A percentile compares a stretch with the other conserved stretches of the same genome.
Conservation (phyloP, 495 filamentous ascomycete genomes). For the Penicillium atrosanguineum region DNA sequence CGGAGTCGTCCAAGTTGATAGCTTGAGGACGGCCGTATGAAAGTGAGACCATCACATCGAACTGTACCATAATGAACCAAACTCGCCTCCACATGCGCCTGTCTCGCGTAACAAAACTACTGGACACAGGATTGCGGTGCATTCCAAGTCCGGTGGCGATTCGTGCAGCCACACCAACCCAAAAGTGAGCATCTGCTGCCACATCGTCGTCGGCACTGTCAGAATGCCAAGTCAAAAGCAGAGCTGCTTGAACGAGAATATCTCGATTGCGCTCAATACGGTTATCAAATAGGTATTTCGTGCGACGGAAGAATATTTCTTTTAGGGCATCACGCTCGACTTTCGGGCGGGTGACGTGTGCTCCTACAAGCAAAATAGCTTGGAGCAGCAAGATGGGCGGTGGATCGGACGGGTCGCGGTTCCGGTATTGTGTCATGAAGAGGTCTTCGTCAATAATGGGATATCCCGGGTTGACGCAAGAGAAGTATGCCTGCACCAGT, state of each 20-base stretch:
- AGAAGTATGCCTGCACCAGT: constrained; percentile 47
- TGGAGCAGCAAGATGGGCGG: constrained; percentile 47
- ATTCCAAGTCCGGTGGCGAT: constrained; percentile 50
- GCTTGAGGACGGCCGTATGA: constrained; percentile 50
- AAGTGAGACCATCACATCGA: constrained; percentile 48
- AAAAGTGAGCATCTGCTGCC: constrained; percentile 48
- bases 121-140: constrained; percentile 48
- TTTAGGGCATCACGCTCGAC: constrained; percentile 44
- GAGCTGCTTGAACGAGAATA: constrained; percentile 45
- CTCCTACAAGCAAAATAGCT: constrained; percentile 45
- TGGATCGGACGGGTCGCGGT: constrained; percentile 43
- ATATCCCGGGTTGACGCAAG: constrained; percentile 43
- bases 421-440: constrained; percentile 49
- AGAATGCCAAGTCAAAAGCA: constrained; percentile 49
- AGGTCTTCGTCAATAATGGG: constrained; percentile 47
- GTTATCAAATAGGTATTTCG: constrained; percentile 48
- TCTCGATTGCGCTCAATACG: constrained; percentile 51
- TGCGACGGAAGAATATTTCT: constrained; percentile 47
- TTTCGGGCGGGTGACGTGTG: constrained; percentile 41
- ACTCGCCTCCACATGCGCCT: constrained; percentile 47
- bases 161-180: constrained; percentile 47
- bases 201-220: constrained; percentile 49
- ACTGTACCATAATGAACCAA: constrained; percentile 49
- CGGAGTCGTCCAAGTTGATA: constrained; percentile 49
- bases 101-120: constrained; percentile 41